phyloP scores from a whole-genome alignment of 495 filamentous ascomycete species.

The Hypoxylon lenormandii region DNA sequence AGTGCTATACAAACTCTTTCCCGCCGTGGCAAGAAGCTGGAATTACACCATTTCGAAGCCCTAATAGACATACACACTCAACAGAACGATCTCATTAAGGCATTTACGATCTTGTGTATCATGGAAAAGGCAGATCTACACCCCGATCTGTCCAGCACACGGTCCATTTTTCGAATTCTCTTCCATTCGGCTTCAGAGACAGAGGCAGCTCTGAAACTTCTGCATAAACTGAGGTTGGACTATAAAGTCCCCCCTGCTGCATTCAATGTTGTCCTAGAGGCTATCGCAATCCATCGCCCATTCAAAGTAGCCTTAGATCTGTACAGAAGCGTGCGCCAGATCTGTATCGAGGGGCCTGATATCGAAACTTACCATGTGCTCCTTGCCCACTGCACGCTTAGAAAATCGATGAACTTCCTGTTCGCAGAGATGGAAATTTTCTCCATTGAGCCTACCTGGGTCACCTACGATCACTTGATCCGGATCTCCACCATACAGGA shows the following conservation, averaged over 20 bases:
- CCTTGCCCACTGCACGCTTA: slow-evolving; percentile 70
- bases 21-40: slow-evolving; percentile 64
- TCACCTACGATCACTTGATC: slow-evolving; percentile 77
- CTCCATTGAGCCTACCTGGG: slow-evolving; percentile 66
- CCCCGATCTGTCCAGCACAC: slow-evolving; percentile 66
- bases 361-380: slow-evolving; percentile 74
- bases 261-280: slow-evolving; percentile 73
- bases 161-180: slow-evolving; percentile 64
- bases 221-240: slow-evolving; percentile 64
- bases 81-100: slow-evolving; percentile 65
- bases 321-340: slow-evolving; percentile 75
- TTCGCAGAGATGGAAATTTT: slow-evolving; percentile 78
- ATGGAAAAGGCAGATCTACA: slow-evolving; percentile 72
- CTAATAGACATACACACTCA: slow-evolving; percentile 75
- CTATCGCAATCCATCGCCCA: slow-evolving; percentile 55
- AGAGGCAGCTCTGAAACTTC: slow-evolving; percentile 63
- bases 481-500: slow-evolving; percentile 69
- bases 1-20: slow-evolving; percentile 70
- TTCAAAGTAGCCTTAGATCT: slow-evolving; percentile 70
- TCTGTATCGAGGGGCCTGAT: slow-evolving; percentile 70
- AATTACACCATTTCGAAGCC: slow-evolving; percentile 78
- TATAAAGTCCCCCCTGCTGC: slow-evolving; percentile 66
- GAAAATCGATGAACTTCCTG: slow-evolving; percentile 73
- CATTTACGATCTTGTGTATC: slow-evolving; percentile 72
- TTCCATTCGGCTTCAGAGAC: slow-evolving; percentile 46